These are phyloP conservation scores for Psilocybe tampanensis DNA, from an alignment of 768 basidiomycete genomes.

Conservation along the genomic window DNA sequence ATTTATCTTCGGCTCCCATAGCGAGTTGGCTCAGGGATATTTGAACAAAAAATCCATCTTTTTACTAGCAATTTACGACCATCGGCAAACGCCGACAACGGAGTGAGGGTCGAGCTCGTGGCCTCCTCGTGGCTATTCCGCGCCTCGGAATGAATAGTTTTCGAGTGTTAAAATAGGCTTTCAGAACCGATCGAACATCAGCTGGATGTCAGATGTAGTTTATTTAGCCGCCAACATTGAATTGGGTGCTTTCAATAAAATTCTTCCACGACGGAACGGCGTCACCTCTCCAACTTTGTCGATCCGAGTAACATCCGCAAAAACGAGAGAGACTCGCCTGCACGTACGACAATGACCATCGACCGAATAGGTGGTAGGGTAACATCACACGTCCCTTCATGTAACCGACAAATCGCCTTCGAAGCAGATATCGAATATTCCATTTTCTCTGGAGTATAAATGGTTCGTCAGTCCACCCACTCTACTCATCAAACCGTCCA, in stretches of 20 bases:
- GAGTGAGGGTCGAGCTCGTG: no score
- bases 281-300: neutral
- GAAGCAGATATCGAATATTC: neutral
- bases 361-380: neutral
- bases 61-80: no score
- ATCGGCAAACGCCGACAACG: no score
- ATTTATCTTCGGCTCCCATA: no score
- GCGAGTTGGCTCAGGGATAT: no score
- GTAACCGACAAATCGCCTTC: constrained; percentile 5
- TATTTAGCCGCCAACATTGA: constrained; percentile 7
- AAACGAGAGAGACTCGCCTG: neutral
- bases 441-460: neutral
- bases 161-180: neutral
- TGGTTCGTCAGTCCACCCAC: neutral
- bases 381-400: constrained; percentile 3
- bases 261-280: neutral
- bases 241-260: neutral
- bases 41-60: no score
- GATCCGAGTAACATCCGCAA: constrained; percentile 9
- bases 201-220: neutral
- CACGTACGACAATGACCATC: neutral
- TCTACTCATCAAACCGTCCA: neutral
- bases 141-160: neutral
- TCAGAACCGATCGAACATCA: neutral
- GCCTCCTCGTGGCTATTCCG: neutral